Conservation (phyloP, 257 asterid genomes). For the Solanum paucissectum region DNA sequence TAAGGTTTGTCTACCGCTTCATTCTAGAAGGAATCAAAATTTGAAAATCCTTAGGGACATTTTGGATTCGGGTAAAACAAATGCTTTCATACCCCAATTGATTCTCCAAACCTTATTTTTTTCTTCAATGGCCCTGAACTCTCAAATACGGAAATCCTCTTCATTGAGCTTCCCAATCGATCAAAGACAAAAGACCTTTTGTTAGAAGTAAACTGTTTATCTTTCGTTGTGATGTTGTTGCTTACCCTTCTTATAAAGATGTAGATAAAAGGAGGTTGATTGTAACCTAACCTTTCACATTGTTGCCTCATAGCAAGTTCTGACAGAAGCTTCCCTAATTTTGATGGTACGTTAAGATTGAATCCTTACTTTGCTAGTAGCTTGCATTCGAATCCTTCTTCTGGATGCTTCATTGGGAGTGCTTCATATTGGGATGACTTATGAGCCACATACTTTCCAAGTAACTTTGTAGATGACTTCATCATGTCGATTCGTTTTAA, state of each 20-base stretch:
- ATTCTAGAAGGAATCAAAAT: neutral
- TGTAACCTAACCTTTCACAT: neutral
- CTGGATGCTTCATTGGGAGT: neutral
- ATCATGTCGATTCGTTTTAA: no score
- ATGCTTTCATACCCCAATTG: neutral
- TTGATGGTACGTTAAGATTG: no score
- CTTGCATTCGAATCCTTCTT: no score
- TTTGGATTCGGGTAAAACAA: neutral
- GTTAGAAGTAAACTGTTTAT: neutral
- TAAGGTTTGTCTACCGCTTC: neutral
- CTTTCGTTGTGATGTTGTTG: no score
- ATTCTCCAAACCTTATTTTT: no score
- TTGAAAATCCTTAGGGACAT: neutral
- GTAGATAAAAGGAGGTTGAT: neutral
- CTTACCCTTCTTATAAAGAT: neutral
- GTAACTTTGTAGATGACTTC: no score
- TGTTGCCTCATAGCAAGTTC: neutral
- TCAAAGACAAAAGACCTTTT: no score
- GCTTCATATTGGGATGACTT: no score
- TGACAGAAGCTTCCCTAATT: neutral
- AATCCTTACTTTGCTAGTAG: no score
- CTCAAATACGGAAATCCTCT: neutral
- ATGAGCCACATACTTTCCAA: neutral
- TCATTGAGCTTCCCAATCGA: neutral
- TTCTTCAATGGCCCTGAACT: neutral